phyloP scores from a whole-genome alignment of 345 rosid species.

The Eucalyptus cloeziana region DNA sequence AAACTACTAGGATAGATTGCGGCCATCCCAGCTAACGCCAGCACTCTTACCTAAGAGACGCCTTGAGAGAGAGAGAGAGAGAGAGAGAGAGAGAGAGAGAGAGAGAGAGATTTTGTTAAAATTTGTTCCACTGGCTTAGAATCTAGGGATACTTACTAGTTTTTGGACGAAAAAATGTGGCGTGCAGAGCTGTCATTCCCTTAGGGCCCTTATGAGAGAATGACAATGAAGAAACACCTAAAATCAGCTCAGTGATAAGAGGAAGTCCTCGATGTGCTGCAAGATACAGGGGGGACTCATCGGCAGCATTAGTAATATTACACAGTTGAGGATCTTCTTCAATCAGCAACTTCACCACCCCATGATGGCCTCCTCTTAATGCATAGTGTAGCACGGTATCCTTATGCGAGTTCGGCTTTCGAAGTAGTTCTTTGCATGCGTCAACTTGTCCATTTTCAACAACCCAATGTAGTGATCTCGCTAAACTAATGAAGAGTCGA shows the following conservation, averaged over 20 bases:
- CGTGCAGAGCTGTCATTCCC: neutral
- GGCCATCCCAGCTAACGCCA: neutral
- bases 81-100: no score
- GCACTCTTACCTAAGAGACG: neutral
- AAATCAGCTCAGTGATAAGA: neutral
- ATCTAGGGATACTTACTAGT: neutral
- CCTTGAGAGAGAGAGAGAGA: no score
- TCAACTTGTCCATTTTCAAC: rapidly evolving
- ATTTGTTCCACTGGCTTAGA: neutral
- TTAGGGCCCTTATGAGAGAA: neutral
- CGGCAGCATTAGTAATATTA: neutral
- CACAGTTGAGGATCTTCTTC: neutral
- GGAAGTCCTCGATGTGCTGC: neutral
- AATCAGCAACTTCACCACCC: neutral
- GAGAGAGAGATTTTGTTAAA: neutral
- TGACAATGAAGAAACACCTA: neutral
- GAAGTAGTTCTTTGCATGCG: neutral
- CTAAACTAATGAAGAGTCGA: neutral
- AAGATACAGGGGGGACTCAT: neutral
- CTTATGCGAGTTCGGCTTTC: neutral
- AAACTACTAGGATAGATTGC: no score
- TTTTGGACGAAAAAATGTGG: rapidly evolving
- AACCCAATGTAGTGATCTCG: neutral
- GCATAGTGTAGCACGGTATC: neutral
- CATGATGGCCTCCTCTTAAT: neutral